Conservation (phyloP, 2,329 filamentous ascomycete genomes). For the Aspergillus ibericus region DNA sequence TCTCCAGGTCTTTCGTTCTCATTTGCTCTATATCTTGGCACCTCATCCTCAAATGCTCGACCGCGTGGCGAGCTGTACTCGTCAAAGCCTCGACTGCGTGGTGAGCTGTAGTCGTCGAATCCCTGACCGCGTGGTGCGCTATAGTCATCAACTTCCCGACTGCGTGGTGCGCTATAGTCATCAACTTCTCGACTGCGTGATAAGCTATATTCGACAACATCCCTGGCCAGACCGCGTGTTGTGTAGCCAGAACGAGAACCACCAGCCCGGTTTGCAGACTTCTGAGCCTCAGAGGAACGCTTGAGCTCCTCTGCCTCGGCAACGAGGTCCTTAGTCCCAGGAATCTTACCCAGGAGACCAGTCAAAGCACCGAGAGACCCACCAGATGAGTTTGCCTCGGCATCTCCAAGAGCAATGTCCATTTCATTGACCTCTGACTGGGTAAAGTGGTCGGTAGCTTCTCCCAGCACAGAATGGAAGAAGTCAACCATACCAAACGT, state of each 20-base stretch:
- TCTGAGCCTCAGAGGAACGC: conserved; percentile 62
- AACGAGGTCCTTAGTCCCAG: conserved; percentile 67
- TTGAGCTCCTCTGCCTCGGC: conserved; percentile 65
- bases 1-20: conserved; percentile 24
- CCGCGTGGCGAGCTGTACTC: conserved; percentile 13
- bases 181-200: conserved; percentile 2
- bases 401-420: conserved; percentile 70
- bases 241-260: conserved; percentile 32
- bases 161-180: not conserved
- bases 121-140: conserved; percentile 1
- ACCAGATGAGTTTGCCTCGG: conserved; percentile 53
- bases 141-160: not conserved
- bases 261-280: conserved; percentile 55
- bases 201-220: conserved; percentile 15
- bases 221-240: conserved; percentile 20
- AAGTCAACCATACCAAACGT: conserved; percentile 82
- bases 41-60: conserved; percentile 17
- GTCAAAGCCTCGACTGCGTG: conserved; percentile 9
- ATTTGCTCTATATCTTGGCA: conserved; percentile 36
- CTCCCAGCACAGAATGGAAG: conserved; percentile 72
- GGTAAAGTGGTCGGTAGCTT: conserved; percentile 80
- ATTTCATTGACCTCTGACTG: conserved; percentile 83
- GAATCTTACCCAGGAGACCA: conserved; percentile 72
- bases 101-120: conserved; percentile 14
- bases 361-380: conserved; percentile 62